Evolutionary conservation across 805 yeast genomes (phyloP), one percentile per base, ranked within the genome.

Genomic region (Ogataea thermomethanolica): DNA sequence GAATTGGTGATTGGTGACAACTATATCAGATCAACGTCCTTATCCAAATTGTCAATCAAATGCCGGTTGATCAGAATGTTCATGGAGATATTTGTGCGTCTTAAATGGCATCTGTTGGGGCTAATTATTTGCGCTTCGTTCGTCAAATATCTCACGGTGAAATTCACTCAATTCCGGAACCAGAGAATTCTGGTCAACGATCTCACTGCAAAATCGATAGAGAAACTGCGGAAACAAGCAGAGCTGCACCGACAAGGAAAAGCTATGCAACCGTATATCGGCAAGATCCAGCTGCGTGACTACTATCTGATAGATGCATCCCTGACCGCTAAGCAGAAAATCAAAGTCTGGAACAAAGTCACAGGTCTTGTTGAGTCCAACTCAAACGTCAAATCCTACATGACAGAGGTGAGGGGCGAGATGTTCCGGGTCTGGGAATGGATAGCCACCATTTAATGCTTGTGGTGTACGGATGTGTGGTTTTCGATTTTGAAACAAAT

Each of bases 401-500:
- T 81, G 40, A 63, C 77, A 41, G 97, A 89, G 57, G 71, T 81
- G 22, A 84, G 83, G 54, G 96, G 97, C 12, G 96, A 89, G 50
- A 84, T 89, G 45, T 78, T 84, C 73, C 79, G 79, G 55, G 86
- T 86, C 25, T 85, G 95, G 87, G 88, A 87, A 56, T 89, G 96
- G 96, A 71, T 80, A 26, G 78, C 80, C 10, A 65, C 58, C 41
- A 46, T 62, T 7, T 55, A 41, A 46, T 20, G 14, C 12, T 8
- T n/a, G 2, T 32, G 45, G 42, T 42, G 45, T 28, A 42, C n/a
- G 29, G 45, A 37, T 42, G 45, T 28, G n/a, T 17, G 5, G 3
- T 17, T 29, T n/a, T 14, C 11, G 2, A 3, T 21, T 20, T 30
- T 7, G 24, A 30, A 30, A 30, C 25, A 35, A 30, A 15, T 32